Base-by-base conservation (phyloP, 1,284 basidiomycete species). In the Peniophora sp. region DNA sequence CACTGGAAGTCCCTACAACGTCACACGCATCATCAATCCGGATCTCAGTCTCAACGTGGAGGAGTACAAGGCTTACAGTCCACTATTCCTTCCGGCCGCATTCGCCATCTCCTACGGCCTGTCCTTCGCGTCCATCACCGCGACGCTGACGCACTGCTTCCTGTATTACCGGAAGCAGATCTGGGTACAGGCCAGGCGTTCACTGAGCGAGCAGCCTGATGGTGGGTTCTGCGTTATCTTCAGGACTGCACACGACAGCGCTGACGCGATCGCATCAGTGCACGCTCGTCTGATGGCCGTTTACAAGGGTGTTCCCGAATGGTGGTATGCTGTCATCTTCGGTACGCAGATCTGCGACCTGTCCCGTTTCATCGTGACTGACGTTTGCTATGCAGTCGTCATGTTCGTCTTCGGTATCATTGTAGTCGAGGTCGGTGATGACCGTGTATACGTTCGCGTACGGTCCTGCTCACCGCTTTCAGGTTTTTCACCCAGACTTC, bases 81-180 rank as follows among this genome's bases (percentile, higher is more conserved):
- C 88, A 0, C 65, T 93, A 3, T 94, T 85, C 68, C 71, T 95
- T 17, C 81, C 89, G 5, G 70, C 73, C 1, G 70, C 75, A 0
- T 83, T 81, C 60, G 66, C 68, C 17, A 64, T 78, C 50, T 70
- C 72, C 32, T 58, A 73, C 37, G 68, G 68, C 55, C 49, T 70
- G 20, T 64, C 65, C 15, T 86, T 88, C 57, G 83, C 83, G 2
- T 68, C 78, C 18, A 69, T 85, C 43, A 83, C 84, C 0, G 71
- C 80, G 2, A 75, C 83, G 1, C 60, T 89, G 52, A 75, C 78
- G 15, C 85, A 90, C 69, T 83, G 85, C 2, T 67, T 76, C n/a
- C 72, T 93, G 20, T 82, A 88, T 62, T 88, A 91, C 66, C 83
- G 85, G 54, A 81, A 79, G 54, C 77, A 81, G 43, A 84, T 92